A percentile compares a stretch with the other conserved stretches of the same genome.
Conservation (phyloP, 352 stramenopile genomes). For the Pythium diclinum region DNA sequence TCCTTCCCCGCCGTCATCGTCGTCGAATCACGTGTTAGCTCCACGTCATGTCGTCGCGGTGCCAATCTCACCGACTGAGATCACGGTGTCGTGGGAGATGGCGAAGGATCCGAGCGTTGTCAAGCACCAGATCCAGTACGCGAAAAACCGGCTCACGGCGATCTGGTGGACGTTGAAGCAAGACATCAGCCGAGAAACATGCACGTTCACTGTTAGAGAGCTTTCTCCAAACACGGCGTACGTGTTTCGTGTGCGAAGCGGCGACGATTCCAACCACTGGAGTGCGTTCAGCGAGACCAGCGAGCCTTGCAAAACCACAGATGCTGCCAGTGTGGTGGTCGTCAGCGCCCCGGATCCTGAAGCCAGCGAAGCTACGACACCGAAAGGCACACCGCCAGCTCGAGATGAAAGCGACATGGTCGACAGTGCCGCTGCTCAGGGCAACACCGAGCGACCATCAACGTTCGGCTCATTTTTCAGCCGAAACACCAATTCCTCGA, state of each 20-base stretch:
- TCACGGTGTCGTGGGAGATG: slow-evolving; percentile 75
- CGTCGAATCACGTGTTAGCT: slow-evolving; percentile 24
- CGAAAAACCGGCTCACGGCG: slow-evolving; percentile 70
- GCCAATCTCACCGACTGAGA: slow-evolving; percentile 47
- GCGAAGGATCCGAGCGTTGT: slow-evolving; percentile 49
- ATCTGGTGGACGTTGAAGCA: slow-evolving; percentile 81
- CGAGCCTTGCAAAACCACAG: slow-evolving; percentile 51
- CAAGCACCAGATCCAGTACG: slow-evolving; percentile 83
- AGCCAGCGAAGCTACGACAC: slow-evolving; percentile 9
- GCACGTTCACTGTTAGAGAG: slow-evolving; percentile 52
- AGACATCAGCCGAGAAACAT: slow-evolving; percentile 53
- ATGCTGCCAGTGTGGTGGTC: neutral
- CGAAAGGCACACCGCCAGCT: slow-evolving; percentile 4
- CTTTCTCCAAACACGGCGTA: slow-evolving; percentile 63
- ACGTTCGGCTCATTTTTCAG: slow-evolving; percentile 29
- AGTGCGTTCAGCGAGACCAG: slow-evolving; percentile 73
- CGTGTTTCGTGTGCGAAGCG: slow-evolving; percentile 67
- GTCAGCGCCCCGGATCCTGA: neutral
- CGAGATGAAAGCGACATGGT: slow-evolving; percentile 27
- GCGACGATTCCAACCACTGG: slow-evolving; percentile 51
- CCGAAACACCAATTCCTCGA: slow-evolving; percentile 18
- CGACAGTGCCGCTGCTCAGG: slow-evolving; percentile 13
- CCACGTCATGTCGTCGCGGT: slow-evolving; percentile 63
- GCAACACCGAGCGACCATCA: slow-evolving; percentile 9
- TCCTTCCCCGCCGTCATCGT: neutral